Conservation (phyloP, 2,329 filamentous ascomycete genomes). For the Neopestalotiopsis sp. region DNA sequence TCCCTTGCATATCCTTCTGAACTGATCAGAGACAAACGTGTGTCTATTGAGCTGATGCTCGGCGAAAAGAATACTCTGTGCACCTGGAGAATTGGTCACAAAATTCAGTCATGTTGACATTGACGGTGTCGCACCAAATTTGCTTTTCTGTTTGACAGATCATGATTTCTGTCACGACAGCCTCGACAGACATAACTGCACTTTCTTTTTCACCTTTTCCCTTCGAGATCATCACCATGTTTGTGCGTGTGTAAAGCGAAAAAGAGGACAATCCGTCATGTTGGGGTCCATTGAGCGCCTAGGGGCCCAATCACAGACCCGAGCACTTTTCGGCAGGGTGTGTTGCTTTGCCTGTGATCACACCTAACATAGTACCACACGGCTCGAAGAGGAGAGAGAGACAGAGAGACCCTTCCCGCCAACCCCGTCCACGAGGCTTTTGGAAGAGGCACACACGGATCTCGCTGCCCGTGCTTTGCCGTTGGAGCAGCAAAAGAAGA, state of each 20-base stretch:
- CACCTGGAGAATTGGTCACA: neutral
- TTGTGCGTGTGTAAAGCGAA: neutral
- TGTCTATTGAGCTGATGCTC: neutral
- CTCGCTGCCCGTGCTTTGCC: neutral
- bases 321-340: neutral
- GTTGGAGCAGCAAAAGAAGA: neutral
- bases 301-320: conserved; percentile 9
- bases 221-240: neutral
- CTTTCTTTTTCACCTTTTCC: neutral
- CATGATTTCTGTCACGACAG: neutral
- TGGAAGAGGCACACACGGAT: neutral
- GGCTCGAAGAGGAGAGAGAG: neutral
- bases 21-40: neutral
- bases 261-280: neutral
- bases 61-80: neutral
- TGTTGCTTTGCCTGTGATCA: conserved; percentile 2
- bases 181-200: neutral
- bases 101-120: neutral
- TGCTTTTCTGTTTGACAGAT: neutral
- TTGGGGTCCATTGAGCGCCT: conserved; percentile 11
- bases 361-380: neutral
- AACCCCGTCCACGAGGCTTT: neutral
- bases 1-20: conserved; percentile 7
- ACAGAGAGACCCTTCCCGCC: neutral
- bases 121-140: neutral